Base-by-base conservation (phyloP, 2,329 filamentous ascomycete species). In the Claviceps sorghi region DNA sequence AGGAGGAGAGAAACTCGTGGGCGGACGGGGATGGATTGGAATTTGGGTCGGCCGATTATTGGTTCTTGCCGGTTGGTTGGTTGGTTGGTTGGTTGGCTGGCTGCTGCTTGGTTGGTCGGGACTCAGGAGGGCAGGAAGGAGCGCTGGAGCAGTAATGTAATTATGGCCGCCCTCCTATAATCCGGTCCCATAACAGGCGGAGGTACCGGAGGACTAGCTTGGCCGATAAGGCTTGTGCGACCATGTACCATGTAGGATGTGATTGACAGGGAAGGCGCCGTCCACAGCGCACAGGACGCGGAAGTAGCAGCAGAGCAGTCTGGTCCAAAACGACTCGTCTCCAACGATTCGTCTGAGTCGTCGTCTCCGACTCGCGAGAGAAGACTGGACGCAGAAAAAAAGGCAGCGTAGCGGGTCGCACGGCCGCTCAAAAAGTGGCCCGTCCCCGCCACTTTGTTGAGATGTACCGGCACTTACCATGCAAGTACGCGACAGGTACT, bases 21-120 rank as follows among this genome's bases (percentile, higher is more conserved):
- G 29, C 13, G 19, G 44, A 51, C 29, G 32, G 43, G 43, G 48
- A 50, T 50, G 44, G 21, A 30, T 48, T 42, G 52, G 52, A 51
- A 48, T 38, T 40, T 49, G 36, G 8, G 47, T 15, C 34, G n/a
- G 48, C 22, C 26, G 19, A 21, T 49, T 9, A 41, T 19, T 30
- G 51, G 46, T 26, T 44, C 22, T 45, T 45, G 41, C 36, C 48
- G 38, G 40, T 34, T 30, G 32, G 49, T 29, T 11, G 42, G n/a
- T 30, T 7, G 49, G 41, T 22, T 50, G 41, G 47, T 30, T 40
- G 49, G 36, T 40, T 29, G 41, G 51, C 30, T 32, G 44, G 9
- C 26, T 48, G 51, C 30, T 32, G 44, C 8, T 38, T 48, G 46
- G 45, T 38, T 45, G 41, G 34, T 48, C n/a, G 38, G 45, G 11